phyloP scores from a whole-genome alignment of 345 rosid species.

The Melastoma malabathricum region DNA sequence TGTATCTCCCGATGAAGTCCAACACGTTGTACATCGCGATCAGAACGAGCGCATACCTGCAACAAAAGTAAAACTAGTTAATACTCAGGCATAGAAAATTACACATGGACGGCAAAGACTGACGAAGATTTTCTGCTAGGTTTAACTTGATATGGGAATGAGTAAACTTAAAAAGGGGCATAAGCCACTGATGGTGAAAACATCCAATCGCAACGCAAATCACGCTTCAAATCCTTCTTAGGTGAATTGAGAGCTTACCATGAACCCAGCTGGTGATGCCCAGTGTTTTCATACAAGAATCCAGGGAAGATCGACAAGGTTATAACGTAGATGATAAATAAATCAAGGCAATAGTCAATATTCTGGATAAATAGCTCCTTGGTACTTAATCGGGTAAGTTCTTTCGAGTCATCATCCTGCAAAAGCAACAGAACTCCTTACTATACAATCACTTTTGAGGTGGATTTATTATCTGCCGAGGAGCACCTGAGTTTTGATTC shows the following conservation, averaged over 20 bases:
- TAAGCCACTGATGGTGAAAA: too few relatives aligned
- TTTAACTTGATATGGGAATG: too few relatives aligned
- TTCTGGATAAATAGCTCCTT: conserved; percentile 44
- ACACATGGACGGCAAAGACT: too few relatives aligned
- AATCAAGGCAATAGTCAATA: conserved; percentile 49
- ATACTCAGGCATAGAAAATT: too few relatives aligned
- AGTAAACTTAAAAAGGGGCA: too few relatives aligned
- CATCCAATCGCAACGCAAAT: too few relatives aligned
- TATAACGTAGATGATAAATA: conserved; percentile 48
- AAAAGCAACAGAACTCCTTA: neutral
- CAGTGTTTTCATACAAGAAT: conserved; percentile 69
- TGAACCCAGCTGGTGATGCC: conserved; percentile 28
- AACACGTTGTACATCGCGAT: conserved; percentile 49
- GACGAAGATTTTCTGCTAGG: too few relatives aligned
- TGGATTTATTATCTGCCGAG: neutral
- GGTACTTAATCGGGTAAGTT: conserved; percentile 31
- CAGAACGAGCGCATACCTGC: conserved; percentile 64
- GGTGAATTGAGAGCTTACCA: conserved; percentile 4
- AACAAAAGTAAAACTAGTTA: neutral
- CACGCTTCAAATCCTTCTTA: too few relatives aligned
- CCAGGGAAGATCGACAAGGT: conserved; percentile 81
- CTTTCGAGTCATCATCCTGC: conserved; percentile 31
- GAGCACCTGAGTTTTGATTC: conserved; percentile 31
- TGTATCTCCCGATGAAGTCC: conserved; percentile 58
- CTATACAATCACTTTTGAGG: neutral